Percentiles rank a stretch among this genome's conserved stretches.
Conservation (phyloP, 2,329 filamentous ascomycete species). For the Trichophyton schoenleinii region DNA sequence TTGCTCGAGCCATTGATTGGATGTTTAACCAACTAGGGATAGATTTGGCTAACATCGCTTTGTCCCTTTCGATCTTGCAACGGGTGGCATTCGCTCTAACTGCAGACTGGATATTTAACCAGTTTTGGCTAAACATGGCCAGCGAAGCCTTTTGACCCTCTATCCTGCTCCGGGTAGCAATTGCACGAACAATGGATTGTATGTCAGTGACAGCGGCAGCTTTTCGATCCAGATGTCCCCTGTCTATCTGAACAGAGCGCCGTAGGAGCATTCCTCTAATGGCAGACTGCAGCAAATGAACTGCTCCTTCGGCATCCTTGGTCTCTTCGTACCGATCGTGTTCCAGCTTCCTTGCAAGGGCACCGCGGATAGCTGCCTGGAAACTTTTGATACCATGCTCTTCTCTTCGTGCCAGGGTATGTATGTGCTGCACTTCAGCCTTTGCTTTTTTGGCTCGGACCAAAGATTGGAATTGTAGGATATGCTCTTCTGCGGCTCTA, state of each 20-base stretch:
- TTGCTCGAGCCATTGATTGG: neutral
- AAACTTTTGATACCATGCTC: conserved; percentile 36
- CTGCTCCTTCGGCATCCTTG: conserved; percentile 50
- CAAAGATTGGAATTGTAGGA: conserved; percentile 71
- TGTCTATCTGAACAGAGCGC: conserved; percentile 7
- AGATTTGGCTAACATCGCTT: conserved; percentile 30
- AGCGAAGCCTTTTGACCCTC: conserved; percentile 31
- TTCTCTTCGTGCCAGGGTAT: conserved; percentile 27
- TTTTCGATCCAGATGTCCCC: conserved; percentile 18
- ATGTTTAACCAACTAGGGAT: conserved; percentile 12
- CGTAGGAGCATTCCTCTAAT: conserved; percentile 39
- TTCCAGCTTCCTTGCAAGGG: conserved; percentile 30
- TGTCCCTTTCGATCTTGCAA: conserved; percentile 18
- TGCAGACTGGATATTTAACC: conserved; percentile 20
- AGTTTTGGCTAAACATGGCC: conserved; percentile 22
- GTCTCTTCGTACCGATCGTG: conserved; percentile 47
- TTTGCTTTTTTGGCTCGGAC: conserved; percentile 46
- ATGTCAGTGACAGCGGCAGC: conserved; percentile 20
- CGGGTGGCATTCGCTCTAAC: conserved; percentile 16
- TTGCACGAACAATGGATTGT: conserved; percentile 20
- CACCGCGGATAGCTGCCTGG: conserved; percentile 45
- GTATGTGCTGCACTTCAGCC: conserved; percentile 31
- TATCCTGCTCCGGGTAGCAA: conserved; percentile 28
- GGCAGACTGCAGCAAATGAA: conserved; percentile 42
- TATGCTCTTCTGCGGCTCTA: conserved; percentile 56